Conservation (phyloP, 164 flowering plant species). For the Brasenia schreberi region DNA sequence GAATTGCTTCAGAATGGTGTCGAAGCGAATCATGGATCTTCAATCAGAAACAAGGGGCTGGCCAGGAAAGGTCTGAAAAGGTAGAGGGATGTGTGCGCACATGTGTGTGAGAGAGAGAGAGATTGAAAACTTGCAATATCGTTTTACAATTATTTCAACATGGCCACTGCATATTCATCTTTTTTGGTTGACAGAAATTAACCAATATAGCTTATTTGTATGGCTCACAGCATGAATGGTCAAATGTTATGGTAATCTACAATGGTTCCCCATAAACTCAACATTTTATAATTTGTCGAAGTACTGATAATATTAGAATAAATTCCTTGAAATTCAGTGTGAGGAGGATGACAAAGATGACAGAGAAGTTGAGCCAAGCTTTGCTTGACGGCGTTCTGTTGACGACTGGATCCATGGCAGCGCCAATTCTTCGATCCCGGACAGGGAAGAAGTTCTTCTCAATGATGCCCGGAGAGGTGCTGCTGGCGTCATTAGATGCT, state of each 20-base stretch:
- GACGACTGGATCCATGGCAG: slow-evolving; percentile 50
- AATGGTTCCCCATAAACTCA: no score
- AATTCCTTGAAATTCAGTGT: slow-evolving; percentile 21
- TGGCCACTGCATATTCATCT: no score
- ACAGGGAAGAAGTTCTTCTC: slow-evolving; percentile 52
- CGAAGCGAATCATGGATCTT: neutral
- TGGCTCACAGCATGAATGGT: no score
- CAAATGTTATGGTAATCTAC: no score
- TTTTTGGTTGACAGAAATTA: no score
- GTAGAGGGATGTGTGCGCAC: neutral
- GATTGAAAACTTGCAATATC: no score
- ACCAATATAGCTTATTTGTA: no score
- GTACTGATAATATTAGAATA: no score
- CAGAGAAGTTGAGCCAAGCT: slow-evolving; percentile 62
- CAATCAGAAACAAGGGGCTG: neutral
- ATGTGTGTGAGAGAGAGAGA: no score
- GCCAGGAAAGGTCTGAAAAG: neutral
- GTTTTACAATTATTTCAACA: no score
- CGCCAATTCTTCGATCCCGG: slow-evolving; percentile 47
- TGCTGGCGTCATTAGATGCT: slow-evolving; percentile 84
- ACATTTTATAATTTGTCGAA: no score
- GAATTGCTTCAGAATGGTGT: neutral
- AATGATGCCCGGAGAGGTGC: slow-evolving; percentile 75
- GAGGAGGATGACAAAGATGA: slow-evolving; percentile 64
- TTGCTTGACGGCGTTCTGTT: slow-evolving; percentile 50